These are phyloP conservation scores for Orbilia quercus DNA, from an alignment of 2,329 filamentous ascomycete genomes.

Conservation along the genomic window DNA sequence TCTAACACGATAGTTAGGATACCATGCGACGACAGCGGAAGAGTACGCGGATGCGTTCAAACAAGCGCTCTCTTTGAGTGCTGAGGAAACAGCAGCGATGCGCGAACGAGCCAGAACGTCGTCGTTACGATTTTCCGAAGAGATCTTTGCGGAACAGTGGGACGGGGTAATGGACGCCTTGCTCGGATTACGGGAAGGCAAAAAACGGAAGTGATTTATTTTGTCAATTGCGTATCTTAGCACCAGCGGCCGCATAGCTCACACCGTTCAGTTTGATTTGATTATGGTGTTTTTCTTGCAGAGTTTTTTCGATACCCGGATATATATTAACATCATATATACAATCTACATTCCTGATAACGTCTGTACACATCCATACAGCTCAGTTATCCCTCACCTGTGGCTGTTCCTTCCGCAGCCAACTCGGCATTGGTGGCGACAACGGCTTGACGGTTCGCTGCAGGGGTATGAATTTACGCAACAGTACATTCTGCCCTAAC, in stretches of 20 bases:
- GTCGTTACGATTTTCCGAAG: constrained; percentile 85
- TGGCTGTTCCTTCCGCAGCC: constrained; percentile 22
- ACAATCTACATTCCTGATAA: constrained; percentile 8
- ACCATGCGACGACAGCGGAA: constrained; percentile 80
- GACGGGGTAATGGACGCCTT: constrained; percentile 77
- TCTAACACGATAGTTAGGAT: constrained; percentile 69
- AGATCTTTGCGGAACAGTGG: constrained; percentile 85
- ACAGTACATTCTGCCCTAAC: constrained; percentile 32
- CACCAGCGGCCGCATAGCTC: neutral
- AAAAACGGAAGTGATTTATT: constrained; percentile 24
- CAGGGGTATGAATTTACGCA: constrained; percentile 15
- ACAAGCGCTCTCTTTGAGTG: constrained; percentile 75
- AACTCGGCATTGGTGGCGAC: constrained; percentile 22
- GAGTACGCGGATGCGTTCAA: constrained; percentile 86
- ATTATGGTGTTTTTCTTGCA: constrained; percentile 21
- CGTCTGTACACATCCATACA: neutral
- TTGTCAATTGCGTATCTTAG: neutral
- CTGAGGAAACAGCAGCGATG: constrained; percentile 76
- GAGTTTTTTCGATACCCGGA: constrained; percentile 35
- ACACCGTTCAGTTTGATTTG: neutral
- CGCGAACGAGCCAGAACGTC: constrained; percentile 79
- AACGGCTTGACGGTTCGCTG: constrained; percentile 23
- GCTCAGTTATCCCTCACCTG: neutral
- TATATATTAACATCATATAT: constrained; percentile 30
- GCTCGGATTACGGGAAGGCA: constrained; percentile 66